Evolutionary conservation across 2,329 filamentous ascomycete genomes (phyloP).

Genomic region (Fusarium subglutinans): DNA sequence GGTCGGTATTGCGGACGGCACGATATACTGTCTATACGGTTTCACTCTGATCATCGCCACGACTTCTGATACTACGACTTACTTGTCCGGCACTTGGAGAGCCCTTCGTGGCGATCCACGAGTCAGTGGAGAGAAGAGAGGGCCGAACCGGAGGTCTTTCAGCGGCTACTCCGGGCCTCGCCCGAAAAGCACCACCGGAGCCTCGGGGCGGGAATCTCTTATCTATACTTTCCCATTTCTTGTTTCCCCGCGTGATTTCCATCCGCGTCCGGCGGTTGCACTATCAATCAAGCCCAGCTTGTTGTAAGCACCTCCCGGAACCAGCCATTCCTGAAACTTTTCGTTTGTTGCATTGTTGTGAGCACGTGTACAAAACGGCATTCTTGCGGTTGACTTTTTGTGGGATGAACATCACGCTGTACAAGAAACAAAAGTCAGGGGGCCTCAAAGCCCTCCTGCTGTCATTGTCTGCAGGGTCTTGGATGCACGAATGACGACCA

Average conservation of each 20-base stretch:
- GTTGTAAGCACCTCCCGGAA: not conserved
- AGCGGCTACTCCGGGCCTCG: constrained; percentile 27
- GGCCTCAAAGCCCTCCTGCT: constrained; percentile 15
- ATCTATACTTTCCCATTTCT: constrained; percentile 22
- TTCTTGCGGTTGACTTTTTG: not conserved
- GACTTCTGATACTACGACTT: not conserved
- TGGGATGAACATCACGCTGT: constrained; percentile 14
- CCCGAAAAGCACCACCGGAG: constrained; percentile 16
- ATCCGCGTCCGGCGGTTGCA: constrained; percentile 21
- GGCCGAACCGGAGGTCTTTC: constrained; percentile 30
- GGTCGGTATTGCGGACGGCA: not conserved
- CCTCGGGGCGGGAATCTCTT: constrained; percentile 30
- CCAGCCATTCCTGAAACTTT: not conserved
- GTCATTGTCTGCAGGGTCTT: constrained; percentile 31
- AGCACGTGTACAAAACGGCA: constrained; percentile 19
- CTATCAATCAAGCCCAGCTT: not conserved
- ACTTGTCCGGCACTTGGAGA: constrained; percentile 7
- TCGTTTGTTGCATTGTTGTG: constrained; percentile 10
- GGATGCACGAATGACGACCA: constrained; percentile 17
- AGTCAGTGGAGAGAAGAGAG: constrained; percentile 23
- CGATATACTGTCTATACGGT: not conserved
- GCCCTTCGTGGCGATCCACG: constrained; percentile 1
- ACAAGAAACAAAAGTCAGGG: constrained; percentile 24
- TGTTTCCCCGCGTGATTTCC: constrained; percentile 8
- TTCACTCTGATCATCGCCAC: not conserved